Evolutionary conservation across 495 filamentous ascomycete genomes (phyloP).

Genomic region (Aspergillus homomorphus): DNA sequence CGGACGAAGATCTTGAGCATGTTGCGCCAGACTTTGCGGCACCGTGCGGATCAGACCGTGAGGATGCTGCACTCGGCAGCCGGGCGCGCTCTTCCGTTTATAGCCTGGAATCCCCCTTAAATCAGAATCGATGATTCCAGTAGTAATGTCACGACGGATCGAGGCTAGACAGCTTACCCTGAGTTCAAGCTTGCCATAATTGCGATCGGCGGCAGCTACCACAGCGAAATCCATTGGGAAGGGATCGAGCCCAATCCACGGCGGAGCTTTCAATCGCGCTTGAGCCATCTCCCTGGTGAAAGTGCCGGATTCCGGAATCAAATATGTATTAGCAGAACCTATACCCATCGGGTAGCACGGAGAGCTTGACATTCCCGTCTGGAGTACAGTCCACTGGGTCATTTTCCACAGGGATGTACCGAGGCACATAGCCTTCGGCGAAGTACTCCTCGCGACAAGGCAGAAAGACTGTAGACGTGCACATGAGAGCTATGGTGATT

Average conservation of each 20-base stretch:
- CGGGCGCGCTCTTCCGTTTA: no score
- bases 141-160: background rate
- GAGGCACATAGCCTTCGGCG: no score
- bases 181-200: slow-evolving; percentile 15
- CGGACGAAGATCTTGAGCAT: slow-evolving; percentile 38
- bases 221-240: background rate
- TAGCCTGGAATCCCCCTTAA: background rate
- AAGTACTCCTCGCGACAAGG: no score
- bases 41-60: slow-evolving; percentile 12
- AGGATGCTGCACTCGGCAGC: background rate
- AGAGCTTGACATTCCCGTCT: slow-evolving; percentile 39
- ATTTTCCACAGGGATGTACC: no score
- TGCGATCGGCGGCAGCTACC: slow-evolving; percentile 8
- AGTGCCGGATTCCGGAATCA: background rate
- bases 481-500: no score
- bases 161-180: slow-evolving; percentile 2
- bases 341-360: slow-evolving; percentile 30
- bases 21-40: slow-evolving; percentile 13
- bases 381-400: no score
- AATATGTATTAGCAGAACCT: slow-evolving; percentile 32
- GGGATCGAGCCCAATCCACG: no score
- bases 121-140: background rate
- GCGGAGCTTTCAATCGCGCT: no score
- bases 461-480: no score
- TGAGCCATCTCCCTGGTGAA: background rate